These are phyloP conservation scores for Chenopodium album DNA, from an alignment of 148 eudicot species.

Conservation along the genomic window DNA sequence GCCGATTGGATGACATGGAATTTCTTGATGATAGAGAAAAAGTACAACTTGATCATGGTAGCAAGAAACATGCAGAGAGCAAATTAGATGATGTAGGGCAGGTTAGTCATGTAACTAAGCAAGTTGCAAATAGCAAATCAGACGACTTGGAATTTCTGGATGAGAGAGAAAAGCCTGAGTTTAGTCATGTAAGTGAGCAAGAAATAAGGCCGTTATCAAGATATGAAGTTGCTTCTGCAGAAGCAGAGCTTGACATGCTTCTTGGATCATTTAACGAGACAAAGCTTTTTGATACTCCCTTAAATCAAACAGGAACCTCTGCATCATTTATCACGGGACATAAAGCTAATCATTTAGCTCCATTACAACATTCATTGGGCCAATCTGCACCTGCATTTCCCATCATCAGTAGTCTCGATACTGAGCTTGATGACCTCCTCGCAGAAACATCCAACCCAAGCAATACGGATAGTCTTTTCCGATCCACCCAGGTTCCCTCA, in stretches of 20 bases:
- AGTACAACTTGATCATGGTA: neutral
- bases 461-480: conserved; percentile 15
- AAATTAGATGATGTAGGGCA: neutral
- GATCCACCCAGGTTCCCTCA: conserved; percentile 15
- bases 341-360: conserved; percentile 16
- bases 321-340: neutral
- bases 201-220: conserved; percentile 10
- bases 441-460: conserved; percentile 42
- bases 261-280: conserved; percentile 45
- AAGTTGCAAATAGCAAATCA: conserved; percentile 1
- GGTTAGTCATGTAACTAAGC: neutral
- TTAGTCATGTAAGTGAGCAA: conserved; percentile 9
- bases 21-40: conserved; percentile 3
- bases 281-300: conserved; percentile 28
- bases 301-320: conserved; percentile 19
- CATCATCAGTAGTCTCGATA: conserved; percentile 34
- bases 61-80: conserved; percentile 11
- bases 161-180: neutral
- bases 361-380: conserved; percentile 12
- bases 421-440: conserved; percentile 62
- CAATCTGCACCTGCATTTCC: conserved; percentile 19
- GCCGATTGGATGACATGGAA: neutral
- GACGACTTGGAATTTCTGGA: neutral
- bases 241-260: conserved; percentile 68
- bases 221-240: conserved; percentile 46